A percentile compares a stretch with the other conserved stretches of the same genome.
These are phyloP conservation scores for Melastoma malabathricum DNA, from an alignment of 345 rosid species.

Conservation along the genomic window DNA sequence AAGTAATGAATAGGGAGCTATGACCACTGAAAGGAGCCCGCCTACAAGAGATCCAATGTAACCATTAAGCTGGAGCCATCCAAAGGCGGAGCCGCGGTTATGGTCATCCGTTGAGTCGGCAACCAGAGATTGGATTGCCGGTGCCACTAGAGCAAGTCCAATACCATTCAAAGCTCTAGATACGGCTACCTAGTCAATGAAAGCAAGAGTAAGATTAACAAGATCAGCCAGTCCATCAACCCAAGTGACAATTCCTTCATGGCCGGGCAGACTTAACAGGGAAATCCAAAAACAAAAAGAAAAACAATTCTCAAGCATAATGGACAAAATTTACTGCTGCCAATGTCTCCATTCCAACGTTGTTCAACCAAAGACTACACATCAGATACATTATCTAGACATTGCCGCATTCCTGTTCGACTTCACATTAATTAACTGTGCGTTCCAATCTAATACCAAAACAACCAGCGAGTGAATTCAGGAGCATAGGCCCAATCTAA, in stretches of 20 bases:
- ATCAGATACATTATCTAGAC: too few relatives aligned
- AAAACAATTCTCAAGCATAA: too few relatives aligned
- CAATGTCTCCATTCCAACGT: too few relatives aligned
- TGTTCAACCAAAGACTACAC: too few relatives aligned
- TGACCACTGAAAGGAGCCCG: constrained; percentile 50
- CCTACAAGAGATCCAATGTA: constrained; percentile 71
- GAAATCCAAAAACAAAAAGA: background rate
- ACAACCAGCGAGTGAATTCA: too few relatives aligned
- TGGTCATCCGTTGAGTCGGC: constrained; percentile 71
- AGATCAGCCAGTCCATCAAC: constrained; percentile 3
- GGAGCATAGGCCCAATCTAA: background rate
- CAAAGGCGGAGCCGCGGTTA: constrained; percentile 76
- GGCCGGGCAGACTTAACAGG: background rate
- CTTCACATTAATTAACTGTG: too few relatives aligned
- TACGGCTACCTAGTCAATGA: constrained; percentile 46
- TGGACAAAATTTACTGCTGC: too few relatives aligned
- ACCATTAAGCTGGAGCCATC: constrained; percentile 77
- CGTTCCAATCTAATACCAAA: too few relatives aligned
- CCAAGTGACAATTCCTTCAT: background rate
- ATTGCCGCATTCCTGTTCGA: too few relatives aligned
- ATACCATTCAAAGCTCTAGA: constrained; percentile 83
- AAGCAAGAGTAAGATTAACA: constrained; percentile 9
- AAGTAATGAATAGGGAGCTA: constrained; percentile 56
- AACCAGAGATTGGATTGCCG: constrained; percentile 83
- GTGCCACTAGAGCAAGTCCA: constrained; percentile 74